phyloP scores from a whole-genome alignment of 129 eudicot species.

The Silybum marianum region DNA sequence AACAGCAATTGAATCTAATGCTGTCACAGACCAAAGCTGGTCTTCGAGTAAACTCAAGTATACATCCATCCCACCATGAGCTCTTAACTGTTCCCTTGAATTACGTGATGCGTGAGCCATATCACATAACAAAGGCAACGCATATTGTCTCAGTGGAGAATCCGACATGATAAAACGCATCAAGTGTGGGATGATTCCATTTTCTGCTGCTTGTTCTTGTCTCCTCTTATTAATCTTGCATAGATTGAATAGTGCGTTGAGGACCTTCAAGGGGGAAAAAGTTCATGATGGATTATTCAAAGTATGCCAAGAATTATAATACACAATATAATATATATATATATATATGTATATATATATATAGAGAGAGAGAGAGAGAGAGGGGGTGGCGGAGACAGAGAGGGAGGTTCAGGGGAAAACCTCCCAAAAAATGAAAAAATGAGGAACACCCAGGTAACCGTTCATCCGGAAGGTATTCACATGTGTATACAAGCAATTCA shows the following conservation, averaged over 20 bases:
- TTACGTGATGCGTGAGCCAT: constrained; percentile 98
- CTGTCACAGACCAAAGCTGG: constrained; percentile 94
- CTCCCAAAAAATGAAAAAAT: too few species aligned
- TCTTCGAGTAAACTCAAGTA: constrained; percentile 94
- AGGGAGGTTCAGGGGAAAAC: too few species aligned
- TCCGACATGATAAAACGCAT: constrained; percentile 85
- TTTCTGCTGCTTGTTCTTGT: constrained; percentile 98
- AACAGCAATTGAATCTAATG: constrained; percentile 88
- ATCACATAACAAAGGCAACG: constrained; percentile 87
- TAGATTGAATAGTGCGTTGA: constrained; percentile 88
- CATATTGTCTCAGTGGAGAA: constrained; percentile 85
- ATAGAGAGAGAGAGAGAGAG: too few species aligned
- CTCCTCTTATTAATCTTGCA: constrained; percentile 97
- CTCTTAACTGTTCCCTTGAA: constrained; percentile 91
- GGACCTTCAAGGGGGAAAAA: constrained; percentile 60
- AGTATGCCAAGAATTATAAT: constrained; percentile 6
- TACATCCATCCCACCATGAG: constrained; percentile 96
- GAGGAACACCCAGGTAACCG: too few species aligned
- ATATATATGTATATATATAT: not conserved
- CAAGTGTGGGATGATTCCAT: constrained; percentile 94
- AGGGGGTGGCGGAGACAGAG: too few species aligned
- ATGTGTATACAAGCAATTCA: too few species aligned
- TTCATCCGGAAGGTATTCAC: too few species aligned
- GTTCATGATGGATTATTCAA: not conserved
- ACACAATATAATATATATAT: not conserved